Evolutionary conservation across 1,284 basidiomycete genomes (phyloP).

Genomic region (Bjerkandera adusta): DNA sequence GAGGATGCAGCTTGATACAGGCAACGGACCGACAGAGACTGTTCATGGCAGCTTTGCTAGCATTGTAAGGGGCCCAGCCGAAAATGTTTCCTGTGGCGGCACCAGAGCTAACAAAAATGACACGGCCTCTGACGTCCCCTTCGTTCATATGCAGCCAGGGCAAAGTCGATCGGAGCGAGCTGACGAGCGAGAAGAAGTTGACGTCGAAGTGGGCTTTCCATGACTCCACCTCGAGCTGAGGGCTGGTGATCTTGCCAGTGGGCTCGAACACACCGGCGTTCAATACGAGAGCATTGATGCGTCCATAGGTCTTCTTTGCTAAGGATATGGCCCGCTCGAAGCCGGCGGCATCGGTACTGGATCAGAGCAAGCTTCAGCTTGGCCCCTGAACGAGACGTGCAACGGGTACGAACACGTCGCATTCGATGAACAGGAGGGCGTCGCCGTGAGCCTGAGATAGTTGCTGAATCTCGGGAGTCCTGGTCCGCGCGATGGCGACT

Average conservation of each 20-base stretch:
- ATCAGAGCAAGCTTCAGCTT: conserved; percentile 17
- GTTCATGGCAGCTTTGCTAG: conserved; percentile 84
- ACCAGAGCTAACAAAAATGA: conserved; percentile 83
- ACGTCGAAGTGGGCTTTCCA: conserved; percentile 74
- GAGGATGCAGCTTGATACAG: not conserved
- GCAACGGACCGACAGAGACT: conserved; percentile 63
- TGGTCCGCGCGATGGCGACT: conserved; percentile 72
- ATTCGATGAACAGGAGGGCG: conserved; percentile 56
- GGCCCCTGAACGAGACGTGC: conserved; percentile 10
- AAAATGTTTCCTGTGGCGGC: conserved; percentile 66
- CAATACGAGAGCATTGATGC: conserved; percentile 74
- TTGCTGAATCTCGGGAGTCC: conserved; percentile 57
- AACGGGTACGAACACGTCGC: conserved; percentile 73
- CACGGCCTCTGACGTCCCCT: conserved; percentile 48
- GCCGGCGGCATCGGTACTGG: conserved; percentile 56
- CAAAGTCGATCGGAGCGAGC: conserved; percentile 60
- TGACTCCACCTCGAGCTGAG: conserved; percentile 35
- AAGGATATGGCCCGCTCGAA: conserved; percentile 49
- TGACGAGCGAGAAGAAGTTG: conserved; percentile 82
- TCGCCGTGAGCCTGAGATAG: conserved; percentile 45
- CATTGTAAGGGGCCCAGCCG: conserved; percentile 80
- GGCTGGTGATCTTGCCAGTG: conserved; percentile 39
- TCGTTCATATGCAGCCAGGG: conserved; percentile 65
- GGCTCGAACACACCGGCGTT: conserved; percentile 75
- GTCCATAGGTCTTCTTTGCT: conserved; percentile 50